Evolutionary conservation across 225 moss, liverwort and hornwort genomes (phyloP), one percentile per base, ranked within the genome.

Genomic region (Physcomitrellopsis africana): DNA sequence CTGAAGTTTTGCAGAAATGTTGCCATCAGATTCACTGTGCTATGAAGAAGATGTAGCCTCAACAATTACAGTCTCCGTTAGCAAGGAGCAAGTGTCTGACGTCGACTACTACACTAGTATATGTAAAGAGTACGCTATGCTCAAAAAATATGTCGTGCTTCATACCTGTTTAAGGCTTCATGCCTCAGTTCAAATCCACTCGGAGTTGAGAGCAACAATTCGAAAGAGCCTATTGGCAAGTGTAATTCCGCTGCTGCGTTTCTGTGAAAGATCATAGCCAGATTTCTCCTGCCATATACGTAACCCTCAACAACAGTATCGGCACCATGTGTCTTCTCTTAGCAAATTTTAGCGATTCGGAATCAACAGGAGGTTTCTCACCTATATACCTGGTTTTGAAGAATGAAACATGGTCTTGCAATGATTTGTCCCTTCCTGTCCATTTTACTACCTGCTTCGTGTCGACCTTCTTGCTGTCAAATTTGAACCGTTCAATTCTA

Each of bases 401-500:
- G 0, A 43, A 27, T 65, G 69, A 49, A 32, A 76, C 67, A 17
- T 62, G 17, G 1, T 1, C 13, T 11, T 46, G 37, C 0, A 70
- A 64, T 16, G 77, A 55, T 11, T 79, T 17, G 0, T 74, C 69
- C 24, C 42, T 66, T 13, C 5, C 11, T 4, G 1, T 0, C 0
- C 45, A 24, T 45, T 53, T 60, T 1, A 11, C 32, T 0, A 22
- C 8, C 0, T 26, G 5, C 0, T 20, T 64, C 10, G 53, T 46
- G 10, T 82, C 19, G 20, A 37, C 16, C 15, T 74, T 49, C 7
- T 69, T 76, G 4, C 56, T 66, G 0, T 51, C 0, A 44, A 55
- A n/a, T 20, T 69, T 77, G 1, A 74, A 55, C 1, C 46, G 0
- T 26, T 82, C 15, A 16, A 77, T 44, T 76, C 67, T 73, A 44